These are phyloP conservation scores for Phytopythium mirpurense DNA, from an alignment of 352 stramenopile species.

Conservation along the genomic window DNA sequence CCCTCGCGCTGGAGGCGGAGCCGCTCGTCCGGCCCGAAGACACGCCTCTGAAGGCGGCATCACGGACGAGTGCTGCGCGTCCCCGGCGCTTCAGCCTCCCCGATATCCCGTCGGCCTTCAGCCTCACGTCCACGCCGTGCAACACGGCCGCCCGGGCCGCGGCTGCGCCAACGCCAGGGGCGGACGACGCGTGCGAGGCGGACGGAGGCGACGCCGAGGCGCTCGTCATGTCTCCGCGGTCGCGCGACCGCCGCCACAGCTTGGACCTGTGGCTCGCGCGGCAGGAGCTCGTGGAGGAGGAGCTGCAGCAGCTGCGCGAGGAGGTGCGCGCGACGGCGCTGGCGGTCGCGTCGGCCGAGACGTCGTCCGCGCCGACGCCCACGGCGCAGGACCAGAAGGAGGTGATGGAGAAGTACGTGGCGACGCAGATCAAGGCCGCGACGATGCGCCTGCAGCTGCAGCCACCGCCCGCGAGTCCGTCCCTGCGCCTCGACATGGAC, in stretches of 20 bases:
- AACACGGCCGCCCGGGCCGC: neutral
- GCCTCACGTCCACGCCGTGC: neutral
- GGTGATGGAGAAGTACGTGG: slow-evolving; percentile 62
- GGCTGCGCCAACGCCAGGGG: neutral
- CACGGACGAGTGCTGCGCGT: neutral
- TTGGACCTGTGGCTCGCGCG: slow-evolving; percentile 47
- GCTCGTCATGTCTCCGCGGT: slow-evolving; percentile 17
- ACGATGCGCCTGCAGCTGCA: slow-evolving; percentile 50
- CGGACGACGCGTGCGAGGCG: neutral
- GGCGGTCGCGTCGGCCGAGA: slow-evolving; percentile 12
- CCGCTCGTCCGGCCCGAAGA: neutral
- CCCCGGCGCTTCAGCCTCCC: slow-evolving; percentile 4
- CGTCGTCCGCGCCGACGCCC: neutral
- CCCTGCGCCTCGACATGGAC: slow-evolving; percentile 18
- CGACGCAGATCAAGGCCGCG: slow-evolving; percentile 56
- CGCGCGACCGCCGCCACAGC: slow-evolving; percentile 38
- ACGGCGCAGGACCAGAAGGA: slow-evolving; percentile 48
- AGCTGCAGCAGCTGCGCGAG: slow-evolving; percentile 38
- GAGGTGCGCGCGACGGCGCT: slow-evolving; percentile 48
- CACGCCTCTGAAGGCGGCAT: neutral
- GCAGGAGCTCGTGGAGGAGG: slow-evolving; percentile 33
- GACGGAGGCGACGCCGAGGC: neutral
- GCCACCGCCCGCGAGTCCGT: slow-evolving; percentile 12
- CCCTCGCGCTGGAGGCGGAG: too few species aligned
- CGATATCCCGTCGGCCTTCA: slow-evolving; percentile 1